Conservation (phyloP, 2,329 filamentous ascomycete species). For the Lachnellula hyalina region DNA sequence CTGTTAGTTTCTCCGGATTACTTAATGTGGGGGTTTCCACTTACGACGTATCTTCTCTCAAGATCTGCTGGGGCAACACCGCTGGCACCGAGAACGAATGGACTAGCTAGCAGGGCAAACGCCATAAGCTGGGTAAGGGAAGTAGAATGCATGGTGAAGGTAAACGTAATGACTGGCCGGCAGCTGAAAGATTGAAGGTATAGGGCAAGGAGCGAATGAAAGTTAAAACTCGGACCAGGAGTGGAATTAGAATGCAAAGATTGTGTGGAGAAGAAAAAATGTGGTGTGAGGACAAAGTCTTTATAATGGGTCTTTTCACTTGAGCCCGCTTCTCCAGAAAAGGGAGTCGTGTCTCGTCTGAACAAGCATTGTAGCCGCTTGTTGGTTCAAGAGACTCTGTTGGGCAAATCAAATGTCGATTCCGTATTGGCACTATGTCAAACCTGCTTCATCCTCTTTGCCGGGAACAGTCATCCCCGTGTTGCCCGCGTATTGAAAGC, state of each 20-base stretch:
- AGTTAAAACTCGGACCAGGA: constrained; percentile 1
- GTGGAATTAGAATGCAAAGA: constrained; percentile 1
- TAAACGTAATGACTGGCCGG: constrained; percentile 1
- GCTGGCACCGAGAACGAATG: constrained; percentile 2
- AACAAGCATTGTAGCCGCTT: neutral
- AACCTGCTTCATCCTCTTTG: neutral
- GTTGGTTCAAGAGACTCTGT: neutral
- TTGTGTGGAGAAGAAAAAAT: neutral
- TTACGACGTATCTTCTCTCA: neutral
- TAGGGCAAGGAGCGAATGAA: neutral
- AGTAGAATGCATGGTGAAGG: constrained; percentile 4
- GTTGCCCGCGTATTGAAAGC: neutral
- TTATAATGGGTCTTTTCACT: neutral
- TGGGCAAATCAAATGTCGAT: neutral
- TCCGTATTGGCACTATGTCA: neutral
- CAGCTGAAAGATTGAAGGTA: neutral
- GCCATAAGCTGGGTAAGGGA: constrained; percentile 2
- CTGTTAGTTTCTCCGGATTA: neutral
- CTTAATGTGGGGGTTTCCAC: neutral
- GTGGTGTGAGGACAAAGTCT: neutral
- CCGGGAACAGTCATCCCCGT: neutral
- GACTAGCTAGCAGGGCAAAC: constrained; percentile 2
- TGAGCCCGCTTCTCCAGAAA: neutral
- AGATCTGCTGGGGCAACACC: neutral
- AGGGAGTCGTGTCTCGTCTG: neutral